phyloP scores from a whole-genome alignment of 2,329 filamentous ascomycete genomes.

The Pseudogymnoascus destructans region DNA sequence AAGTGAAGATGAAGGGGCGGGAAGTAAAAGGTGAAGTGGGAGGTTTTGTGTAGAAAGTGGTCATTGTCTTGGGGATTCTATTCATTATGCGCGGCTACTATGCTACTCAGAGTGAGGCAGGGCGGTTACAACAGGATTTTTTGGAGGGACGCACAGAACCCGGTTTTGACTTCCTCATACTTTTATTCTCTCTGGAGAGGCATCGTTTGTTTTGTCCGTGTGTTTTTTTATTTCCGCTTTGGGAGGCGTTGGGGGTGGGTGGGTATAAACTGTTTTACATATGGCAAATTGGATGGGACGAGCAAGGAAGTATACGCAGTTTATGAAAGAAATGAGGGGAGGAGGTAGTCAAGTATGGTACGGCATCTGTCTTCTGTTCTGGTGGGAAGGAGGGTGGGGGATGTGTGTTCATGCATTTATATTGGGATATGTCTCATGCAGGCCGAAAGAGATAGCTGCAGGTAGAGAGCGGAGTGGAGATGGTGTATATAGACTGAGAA shows the following conservation, averaged over 20 bases:
- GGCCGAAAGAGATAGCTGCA: not conserved
- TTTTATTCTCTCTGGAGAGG: not conserved
- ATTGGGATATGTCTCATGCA: not conserved
- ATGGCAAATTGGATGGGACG: not conserved
- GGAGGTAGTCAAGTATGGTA: not conserved
- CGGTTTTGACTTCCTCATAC: not conserved
- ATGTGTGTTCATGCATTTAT: not conserved
- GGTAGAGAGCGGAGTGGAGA: not conserved
- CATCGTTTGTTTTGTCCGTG: not conserved
- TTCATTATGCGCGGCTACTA: not conserved
- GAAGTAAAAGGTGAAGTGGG: not conserved
- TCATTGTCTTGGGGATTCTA: not conserved
- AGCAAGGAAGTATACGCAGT: not conserved
- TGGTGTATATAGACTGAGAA: constrained; percentile 1
- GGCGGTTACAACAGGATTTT: not conserved
- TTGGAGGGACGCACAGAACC: not conserved
- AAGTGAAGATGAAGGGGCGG: constrained; percentile 12
- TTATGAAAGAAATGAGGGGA: not conserved
- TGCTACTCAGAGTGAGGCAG: not conserved
- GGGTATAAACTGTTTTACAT: constrained; percentile 3
- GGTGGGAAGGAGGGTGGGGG: not conserved
- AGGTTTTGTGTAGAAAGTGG: not conserved
- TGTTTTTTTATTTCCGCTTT: not conserved
- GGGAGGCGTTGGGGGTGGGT: not conserved
- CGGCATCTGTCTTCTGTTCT: constrained; percentile 1